Percentiles rank a stretch among this genome's conserved stretches.
phyloP scores from a whole-genome alignment of 2,329 filamentous ascomycete species.

The Hypoxylon sp. region DNA sequence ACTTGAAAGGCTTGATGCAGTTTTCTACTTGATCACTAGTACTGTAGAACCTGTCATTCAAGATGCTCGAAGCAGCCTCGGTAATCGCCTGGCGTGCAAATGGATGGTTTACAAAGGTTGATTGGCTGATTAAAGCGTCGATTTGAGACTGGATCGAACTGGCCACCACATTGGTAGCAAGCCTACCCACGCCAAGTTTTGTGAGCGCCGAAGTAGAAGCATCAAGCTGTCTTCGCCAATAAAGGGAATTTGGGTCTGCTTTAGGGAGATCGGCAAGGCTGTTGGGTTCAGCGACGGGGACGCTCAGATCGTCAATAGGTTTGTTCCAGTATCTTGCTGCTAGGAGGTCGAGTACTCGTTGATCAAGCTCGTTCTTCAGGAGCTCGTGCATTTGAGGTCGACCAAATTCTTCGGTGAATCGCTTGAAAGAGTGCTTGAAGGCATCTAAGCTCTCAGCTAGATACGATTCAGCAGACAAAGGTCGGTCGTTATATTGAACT shows the following conservation, averaged over 20 bases:
- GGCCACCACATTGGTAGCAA: constrained; percentile 93
- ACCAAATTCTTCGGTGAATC: constrained; percentile 91
- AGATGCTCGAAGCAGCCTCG: constrained; percentile 88
- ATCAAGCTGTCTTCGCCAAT: constrained; percentile 96
- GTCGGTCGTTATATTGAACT: constrained; percentile 98
- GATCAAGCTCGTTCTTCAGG: constrained; percentile 92
- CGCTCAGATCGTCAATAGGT: constrained; percentile 85
- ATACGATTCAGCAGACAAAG: constrained; percentile 95
- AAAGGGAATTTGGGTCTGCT: constrained; percentile 85
- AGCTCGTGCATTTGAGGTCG: constrained; percentile 89
- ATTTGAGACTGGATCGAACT: constrained; percentile 89
- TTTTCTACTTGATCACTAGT: constrained; percentile 99
- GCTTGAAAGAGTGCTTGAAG: constrained; percentile 98
- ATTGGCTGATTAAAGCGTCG: constrained; percentile 81
- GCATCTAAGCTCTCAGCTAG: constrained; percentile 93
- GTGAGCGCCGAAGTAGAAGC: constrained; percentile 91
- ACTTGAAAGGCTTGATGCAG: constrained; percentile 99
- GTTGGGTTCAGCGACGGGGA: constrained; percentile 76
- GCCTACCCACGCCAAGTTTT: constrained; percentile 91
- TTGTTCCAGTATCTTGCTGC: constrained; percentile 98
- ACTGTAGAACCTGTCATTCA: constrained; percentile 96
- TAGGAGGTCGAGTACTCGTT: constrained; percentile 92
- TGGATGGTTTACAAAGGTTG: constrained; percentile 90
- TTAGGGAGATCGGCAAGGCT: constrained; percentile 84
- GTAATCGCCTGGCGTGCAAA: constrained; percentile 94